Evolutionary conservation across 306 rosid genomes (phyloP).

Genomic region (Alnus glutinosa): DNA sequence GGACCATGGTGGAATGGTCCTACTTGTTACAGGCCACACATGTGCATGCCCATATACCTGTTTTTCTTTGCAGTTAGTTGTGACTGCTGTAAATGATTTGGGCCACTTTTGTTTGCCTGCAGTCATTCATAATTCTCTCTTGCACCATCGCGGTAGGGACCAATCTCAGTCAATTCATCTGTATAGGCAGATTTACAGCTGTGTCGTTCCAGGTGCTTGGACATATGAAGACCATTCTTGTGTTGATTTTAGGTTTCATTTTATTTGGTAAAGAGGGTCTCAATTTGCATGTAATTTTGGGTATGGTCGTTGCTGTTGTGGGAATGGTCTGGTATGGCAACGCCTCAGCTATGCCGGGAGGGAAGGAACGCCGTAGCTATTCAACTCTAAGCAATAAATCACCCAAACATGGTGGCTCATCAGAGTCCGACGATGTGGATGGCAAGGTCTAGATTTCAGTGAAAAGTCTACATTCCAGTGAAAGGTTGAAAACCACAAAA

Average conservation of each 20-base stretch:
- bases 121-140: conserved; percentile 64
- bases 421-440: conserved; percentile 47
- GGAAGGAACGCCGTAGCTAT: conserved; percentile 55
- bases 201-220: conserved; percentile 84
- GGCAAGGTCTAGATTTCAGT: conserved; percentile 44
- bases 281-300: conserved; percentile 59
- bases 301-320: conserved; percentile 64
- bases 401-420: conserved; percentile 40
- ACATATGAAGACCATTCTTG: conserved; percentile 81
- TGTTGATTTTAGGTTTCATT: conserved; percentile 66
- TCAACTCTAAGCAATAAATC: conserved; percentile 43
- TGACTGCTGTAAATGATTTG: conserved; percentile 28
- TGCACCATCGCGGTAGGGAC: conserved; percentile 83
- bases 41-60: conserved; percentile 2
- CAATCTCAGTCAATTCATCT: conserved; percentile 85
- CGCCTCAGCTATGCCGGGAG: conserved; percentile 77
- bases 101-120: conserved; percentile 39
- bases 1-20: neutral
- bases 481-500: neutral
- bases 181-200: conserved; percentile 83
- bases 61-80: conserved; percentile 23
- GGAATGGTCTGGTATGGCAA: conserved; percentile 87
- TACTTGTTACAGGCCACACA: neutral
- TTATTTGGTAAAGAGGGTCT: conserved; percentile 86
- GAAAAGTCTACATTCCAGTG: conserved; percentile 7